Evolutionary conservation across 2,329 filamentous ascomycete genomes (phyloP).

Genomic region (Helotiales sp.): DNA sequence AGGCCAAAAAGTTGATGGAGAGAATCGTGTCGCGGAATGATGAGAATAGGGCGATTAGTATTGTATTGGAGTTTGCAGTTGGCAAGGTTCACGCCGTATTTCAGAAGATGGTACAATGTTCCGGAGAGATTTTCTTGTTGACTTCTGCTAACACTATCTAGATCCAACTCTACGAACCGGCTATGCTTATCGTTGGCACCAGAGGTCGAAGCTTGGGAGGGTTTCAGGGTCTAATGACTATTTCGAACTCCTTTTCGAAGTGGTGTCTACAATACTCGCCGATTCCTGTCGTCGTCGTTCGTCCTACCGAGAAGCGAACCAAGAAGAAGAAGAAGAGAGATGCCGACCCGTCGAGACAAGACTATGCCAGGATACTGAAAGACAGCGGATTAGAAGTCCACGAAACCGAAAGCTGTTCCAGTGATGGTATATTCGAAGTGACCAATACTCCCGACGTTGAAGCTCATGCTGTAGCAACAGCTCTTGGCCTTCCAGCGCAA

Average conservation of each 20-base stretch:
- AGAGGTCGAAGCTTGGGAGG: conserved; percentile 70
- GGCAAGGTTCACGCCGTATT: conserved; percentile 76
- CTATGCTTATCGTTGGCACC: conserved; percentile 74
- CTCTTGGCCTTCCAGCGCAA: conserved; percentile 63
- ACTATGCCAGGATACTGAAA: conserved; percentile 69
- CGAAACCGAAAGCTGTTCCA: conserved; percentile 39
- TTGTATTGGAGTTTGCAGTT: conserved; percentile 74
- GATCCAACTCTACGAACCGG: conserved; percentile 76
- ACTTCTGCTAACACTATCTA: conserved; percentile 39
- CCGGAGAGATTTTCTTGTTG: background rate
- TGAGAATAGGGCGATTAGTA: conserved; percentile 71
- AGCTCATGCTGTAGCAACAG: conserved; percentile 67
- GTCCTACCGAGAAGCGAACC: conserved; percentile 70
- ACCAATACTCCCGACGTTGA: conserved; percentile 58
- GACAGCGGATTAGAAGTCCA: conserved; percentile 52
- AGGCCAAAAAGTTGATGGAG: conserved; percentile 68
- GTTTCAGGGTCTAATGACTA: conserved; percentile 71
- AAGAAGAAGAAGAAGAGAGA: conserved; percentile 74
- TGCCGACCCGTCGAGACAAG: conserved; percentile 64
- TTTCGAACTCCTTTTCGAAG: conserved; percentile 67
- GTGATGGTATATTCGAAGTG: conserved; percentile 35
- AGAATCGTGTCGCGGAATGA: conserved; percentile 72
- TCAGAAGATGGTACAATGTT: conserved; percentile 68
- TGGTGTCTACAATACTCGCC: conserved; percentile 77
- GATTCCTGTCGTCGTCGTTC: conserved; percentile 75